These are phyloP conservation scores for Mycena amicta DNA, from an alignment of 768 basidiomycete species.

Conservation along the genomic window DNA sequence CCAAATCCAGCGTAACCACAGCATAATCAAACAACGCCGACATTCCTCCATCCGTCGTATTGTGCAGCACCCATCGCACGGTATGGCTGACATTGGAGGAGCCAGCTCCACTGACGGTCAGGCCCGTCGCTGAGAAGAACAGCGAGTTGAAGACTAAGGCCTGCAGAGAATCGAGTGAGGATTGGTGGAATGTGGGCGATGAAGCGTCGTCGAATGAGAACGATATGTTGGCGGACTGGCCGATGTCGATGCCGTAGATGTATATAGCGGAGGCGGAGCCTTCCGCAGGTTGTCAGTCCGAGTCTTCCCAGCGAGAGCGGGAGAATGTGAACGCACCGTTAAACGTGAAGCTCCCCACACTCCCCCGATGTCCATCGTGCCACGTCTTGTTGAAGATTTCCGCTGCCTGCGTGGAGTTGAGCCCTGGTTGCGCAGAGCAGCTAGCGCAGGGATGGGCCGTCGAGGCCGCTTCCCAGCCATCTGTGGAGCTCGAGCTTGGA, in stretches of 20 bases:
- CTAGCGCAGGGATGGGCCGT: neutral
- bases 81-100: neutral
- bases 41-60: neutral
- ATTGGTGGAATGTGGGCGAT: neutral
- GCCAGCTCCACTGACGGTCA: no score
- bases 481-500: neutral
- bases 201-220: neutral
- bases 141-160: neutral
- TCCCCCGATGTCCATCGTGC: neutral
- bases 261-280: neutral
- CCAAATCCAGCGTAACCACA: neutral
- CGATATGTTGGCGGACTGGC: neutral
- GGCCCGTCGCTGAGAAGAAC: neutral
- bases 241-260: conserved; percentile 2
- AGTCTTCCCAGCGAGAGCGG: neutral
- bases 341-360: neutral
- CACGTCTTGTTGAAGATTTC: neutral
- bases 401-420: neutral
- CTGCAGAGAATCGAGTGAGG: neutral
- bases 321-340: neutral
- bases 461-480: neutral
- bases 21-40: conserved; percentile 3
- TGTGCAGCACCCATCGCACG: neutral
- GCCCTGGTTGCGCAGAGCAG: neutral
- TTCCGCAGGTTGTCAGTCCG: neutral